Base-by-base conservation (phyloP, 2,329 filamentous ascomycete genomes). In the Xylariaceae sp. region DNA sequence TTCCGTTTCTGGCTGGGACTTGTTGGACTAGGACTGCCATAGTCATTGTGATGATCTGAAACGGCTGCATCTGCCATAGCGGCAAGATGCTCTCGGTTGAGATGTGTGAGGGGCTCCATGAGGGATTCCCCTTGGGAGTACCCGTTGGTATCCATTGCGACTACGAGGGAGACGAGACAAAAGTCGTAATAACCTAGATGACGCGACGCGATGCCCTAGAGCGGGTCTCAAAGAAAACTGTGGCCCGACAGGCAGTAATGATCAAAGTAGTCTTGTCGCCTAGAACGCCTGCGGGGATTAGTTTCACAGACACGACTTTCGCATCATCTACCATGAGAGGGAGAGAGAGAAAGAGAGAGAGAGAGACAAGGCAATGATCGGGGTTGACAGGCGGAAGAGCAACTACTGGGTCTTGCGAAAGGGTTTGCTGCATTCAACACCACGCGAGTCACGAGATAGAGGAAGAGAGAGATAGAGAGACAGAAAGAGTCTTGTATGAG, bases 1-100 rank as follows among this genome's bases (percentile, higher is more conserved):
- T 85, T 85, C 61, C 82, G 76, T 74, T 85, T 85, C 68, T 80
- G 77, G 13, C 74, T 73, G 9, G 81, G 80, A 57, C 71, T 73
- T 18, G 67, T 77, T 75, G 65, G 73, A 68, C 56, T 73, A 64
- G 68, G 75, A 61, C 65, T 73, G 50, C 76, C 74, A 56, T 81
- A 74, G 59, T 81, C 80, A 55, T 77, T 73, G 56, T 82, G 80
- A 51, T 82, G 80, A 53, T 82, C 79, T 34, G 74, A 69, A 30
- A 72, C 70, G 55, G 78, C 72, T 39, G 76, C 67, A 48, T 82
- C 78, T 60, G 80, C 75, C 80, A 83, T 83, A 54, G 66, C 70
- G 44, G 69, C 68, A 56, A 73, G 62, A 58, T 73, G 71, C 55
- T 71, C 71, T 39, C 71, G 68, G 57, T 72, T 71, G 55, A 72